Evolutionary conservation across 2,329 filamentous ascomycete genomes (phyloP), one percentile per base, ranked within the genome.

Genomic region (Colletotrichum neosansevieriae): DNA sequence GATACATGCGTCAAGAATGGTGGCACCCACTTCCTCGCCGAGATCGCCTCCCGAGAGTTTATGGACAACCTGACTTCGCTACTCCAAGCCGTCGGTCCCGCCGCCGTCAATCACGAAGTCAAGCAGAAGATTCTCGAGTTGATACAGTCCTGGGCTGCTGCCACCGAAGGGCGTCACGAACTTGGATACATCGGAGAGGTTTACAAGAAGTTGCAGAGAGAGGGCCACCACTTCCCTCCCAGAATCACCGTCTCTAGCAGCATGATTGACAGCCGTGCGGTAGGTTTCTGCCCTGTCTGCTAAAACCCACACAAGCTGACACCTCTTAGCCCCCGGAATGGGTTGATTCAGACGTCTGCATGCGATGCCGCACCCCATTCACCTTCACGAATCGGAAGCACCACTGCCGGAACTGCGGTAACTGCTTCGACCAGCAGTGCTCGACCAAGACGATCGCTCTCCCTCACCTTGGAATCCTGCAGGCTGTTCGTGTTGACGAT

Each of bases 1-100:
- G 96, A 99, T 82, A 98, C 96, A 1, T 99, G 96, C 78, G 94
- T 98, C 70, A 99, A 99, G 84, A 99, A 99, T 84, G 96, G 96
- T 68, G 96, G 96, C 73, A 88, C 92, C 44, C 96, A 99, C 81
- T 99, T 99, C 80, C 90, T 99, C 57, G 87, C 91, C 72, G 96
- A 99, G 82, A 96, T 99, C 74, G 95, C 96, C 45, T 98, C 95
- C 17, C 90, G 94, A 71, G 96, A 99, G 82, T 99, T 98, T 76
- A 97, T 99, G 92, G 96, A 99, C 81, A 98, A 98, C 77, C 83
- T 99, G 59, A 91, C 93, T 17, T 98, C 95, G 38, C 86, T 99
- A 15, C 86, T 99, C 36, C 94, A 95, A 77, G 92, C 92, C 17
- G 90, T 92, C 58, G 92, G 93, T 2, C 80, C 84, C 17, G 89